Percentiles rank a stretch among this genome's conserved stretches.
Evolutionary conservation across 345 rosid genomes (phyloP).

Genomic region (Euphorbia lathyris): DNA sequence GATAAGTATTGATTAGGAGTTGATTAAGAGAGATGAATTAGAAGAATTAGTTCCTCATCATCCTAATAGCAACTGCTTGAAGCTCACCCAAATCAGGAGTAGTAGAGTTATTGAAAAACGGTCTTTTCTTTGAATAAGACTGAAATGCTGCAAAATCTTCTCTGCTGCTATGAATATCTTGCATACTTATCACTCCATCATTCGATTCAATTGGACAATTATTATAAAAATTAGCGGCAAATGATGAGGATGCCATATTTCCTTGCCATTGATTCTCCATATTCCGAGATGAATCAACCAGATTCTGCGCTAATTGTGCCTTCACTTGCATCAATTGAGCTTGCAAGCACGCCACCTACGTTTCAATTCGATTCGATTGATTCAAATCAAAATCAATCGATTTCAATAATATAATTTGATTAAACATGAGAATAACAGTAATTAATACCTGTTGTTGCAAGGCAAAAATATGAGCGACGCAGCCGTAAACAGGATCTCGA

Average conservation of each 20-base stretch:
- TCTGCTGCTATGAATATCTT: slow-evolving; percentile 42
- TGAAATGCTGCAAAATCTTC: slow-evolving; percentile 35
- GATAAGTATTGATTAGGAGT: too few species aligned
- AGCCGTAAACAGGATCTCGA: slow-evolving; percentile 72
- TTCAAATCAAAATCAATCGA: not conserved
- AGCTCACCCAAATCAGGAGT: slow-evolving; percentile 64
- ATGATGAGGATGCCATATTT: slow-evolving; percentile 19
- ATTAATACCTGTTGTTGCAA: slow-evolving; percentile 60
- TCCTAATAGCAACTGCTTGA: slow-evolving; percentile 77
- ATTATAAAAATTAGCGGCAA: slow-evolving; percentile 18
- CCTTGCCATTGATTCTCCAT: slow-evolving; percentile 41
- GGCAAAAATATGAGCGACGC: slow-evolving; percentile 69
- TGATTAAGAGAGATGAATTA: not conserved
- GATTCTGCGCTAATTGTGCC: slow-evolving; percentile 60
- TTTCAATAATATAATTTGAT: too few species aligned
- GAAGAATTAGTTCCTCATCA: slow-evolving; percentile 59
- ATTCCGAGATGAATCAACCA: slow-evolving; percentile 28
- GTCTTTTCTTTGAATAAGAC: slow-evolving; percentile 41
- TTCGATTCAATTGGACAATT: slow-evolving; percentile 73
- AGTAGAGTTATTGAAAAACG: slow-evolving; percentile 18
- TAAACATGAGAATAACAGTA: too few species aligned
- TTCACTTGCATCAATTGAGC: slow-evolving; percentile 85
- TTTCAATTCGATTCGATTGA: not conserved
- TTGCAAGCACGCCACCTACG: slow-evolving; percentile 77
- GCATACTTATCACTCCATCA: slow-evolving; percentile 26